Percentiles rank a stretch among this genome's conserved stretches.
Conservation (phyloP, 2,329 filamentous ascomycete species). For the Epichloe aotearoae region DNA sequence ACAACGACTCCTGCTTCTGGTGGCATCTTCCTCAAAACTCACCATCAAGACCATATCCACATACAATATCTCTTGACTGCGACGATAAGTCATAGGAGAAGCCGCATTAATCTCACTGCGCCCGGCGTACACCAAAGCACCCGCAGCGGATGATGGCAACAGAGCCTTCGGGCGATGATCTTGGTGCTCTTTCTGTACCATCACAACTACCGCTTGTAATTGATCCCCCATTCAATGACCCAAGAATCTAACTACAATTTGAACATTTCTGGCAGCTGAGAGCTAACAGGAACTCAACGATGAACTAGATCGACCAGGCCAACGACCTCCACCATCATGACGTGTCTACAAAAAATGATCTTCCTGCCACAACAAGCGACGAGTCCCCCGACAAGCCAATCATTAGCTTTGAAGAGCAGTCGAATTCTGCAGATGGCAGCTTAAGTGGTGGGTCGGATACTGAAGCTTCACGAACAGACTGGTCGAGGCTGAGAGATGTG, state of each 20-base stretch:
- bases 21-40: background rate
- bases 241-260: background rate
- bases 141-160: constrained; percentile 48
- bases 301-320: constrained; percentile 20
- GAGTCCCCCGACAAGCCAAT: constrained; percentile 44
- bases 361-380: constrained; percentile 24
- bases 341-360: constrained; percentile 35
- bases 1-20: background rate
- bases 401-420: constrained; percentile 42
- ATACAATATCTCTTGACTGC: constrained; percentile 4
- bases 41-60: background rate
- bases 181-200: constrained; percentile 39
- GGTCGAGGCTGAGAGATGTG: constrained; percentile 40
- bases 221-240: background rate
- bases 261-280: background rate
- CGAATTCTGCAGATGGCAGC: constrained; percentile 53
- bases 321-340: constrained; percentile 33
- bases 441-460: constrained; percentile 65
- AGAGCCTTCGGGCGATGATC: constrained; percentile 41
- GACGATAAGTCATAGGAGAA: constrained; percentile 7
- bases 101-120: constrained; percentile 13
- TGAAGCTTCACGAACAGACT: constrained; percentile 50
- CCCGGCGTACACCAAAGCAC: constrained; percentile 14
- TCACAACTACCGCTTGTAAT: constrained; percentile 32
- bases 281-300: background rate